Evolutionary conservation across 192 early-diverging fungal genomes (phyloP).

Genomic region (Linnemannia zychae): DNA sequence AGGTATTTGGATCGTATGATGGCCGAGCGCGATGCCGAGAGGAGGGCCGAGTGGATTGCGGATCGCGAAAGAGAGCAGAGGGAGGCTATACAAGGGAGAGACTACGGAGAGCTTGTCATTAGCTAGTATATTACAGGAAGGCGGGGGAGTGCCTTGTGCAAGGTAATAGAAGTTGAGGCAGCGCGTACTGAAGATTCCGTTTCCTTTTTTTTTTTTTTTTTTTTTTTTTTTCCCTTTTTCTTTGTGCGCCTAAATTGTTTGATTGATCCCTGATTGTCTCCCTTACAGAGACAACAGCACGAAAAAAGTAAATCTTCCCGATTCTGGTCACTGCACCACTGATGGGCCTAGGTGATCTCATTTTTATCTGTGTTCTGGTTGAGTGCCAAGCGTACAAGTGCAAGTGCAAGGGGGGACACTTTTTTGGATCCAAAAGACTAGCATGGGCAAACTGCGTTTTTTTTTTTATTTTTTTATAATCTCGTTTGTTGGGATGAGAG

Average conservation of each 20-base stretch:
- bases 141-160: no score
- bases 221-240: background rate
- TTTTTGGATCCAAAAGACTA: no score
- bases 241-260: no score
- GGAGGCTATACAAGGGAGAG: background rate
- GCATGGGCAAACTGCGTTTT: no score
- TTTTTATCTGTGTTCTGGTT: no score
- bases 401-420: no score
- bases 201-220: no score
- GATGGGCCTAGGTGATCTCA: no score
- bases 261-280: background rate
- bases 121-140: background rate
- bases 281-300: background rate
- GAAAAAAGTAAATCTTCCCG: background rate
- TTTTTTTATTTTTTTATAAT: no score
- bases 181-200: no score
- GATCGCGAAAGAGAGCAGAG: background rate
- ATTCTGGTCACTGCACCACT: background rate
- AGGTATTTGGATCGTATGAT: conserved; percentile 47
- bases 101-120: background rate
- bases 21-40: conserved; percentile 34
- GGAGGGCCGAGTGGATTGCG: conserved; percentile 15
- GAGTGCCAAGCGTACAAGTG: background rate
- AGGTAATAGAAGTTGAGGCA: no score
- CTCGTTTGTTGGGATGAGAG: background rate